A percentile compares a stretch with the other conserved stretches of the same genome.
phyloP scores from a whole-genome alignment of 2,329 filamentous ascomycete genomes.

The Sclerotinia glacialis region DNA sequence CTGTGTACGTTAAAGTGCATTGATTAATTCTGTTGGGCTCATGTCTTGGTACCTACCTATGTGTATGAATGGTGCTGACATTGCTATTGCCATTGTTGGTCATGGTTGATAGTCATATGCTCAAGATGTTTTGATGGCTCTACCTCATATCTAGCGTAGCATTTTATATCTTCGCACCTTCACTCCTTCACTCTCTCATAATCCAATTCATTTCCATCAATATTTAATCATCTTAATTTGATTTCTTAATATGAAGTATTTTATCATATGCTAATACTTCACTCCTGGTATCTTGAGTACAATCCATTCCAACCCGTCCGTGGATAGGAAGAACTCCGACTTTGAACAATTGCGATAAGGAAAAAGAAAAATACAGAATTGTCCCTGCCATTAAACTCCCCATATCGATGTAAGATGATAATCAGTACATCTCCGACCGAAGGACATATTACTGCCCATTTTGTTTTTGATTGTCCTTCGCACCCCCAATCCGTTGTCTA shows the following conservation, averaged over 20 bases:
- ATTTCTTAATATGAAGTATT: constrained; percentile 16
- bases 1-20: no score
- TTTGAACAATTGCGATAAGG: constrained; percentile 8
- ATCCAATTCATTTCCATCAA: neutral
- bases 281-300: constrained; percentile 20
- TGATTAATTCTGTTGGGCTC: no score
- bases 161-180: no score
- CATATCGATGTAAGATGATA: constrained; percentile 17
- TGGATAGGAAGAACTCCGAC: constrained; percentile 10
- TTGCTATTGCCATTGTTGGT: no score
- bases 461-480: constrained; percentile 12
- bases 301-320: constrained; percentile 7
- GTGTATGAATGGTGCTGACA: no score
- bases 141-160: neutral
- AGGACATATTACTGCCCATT: neutral
- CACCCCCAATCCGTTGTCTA: constrained; percentile 1
- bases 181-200: neutral
- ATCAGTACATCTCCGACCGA: constrained; percentile 11
- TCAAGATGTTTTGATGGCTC: no score
- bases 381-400: constrained; percentile 22
- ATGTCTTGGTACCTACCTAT: no score
- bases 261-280: constrained; percentile 18
- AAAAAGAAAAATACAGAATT: constrained; percentile 8
- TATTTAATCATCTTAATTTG: neutral
- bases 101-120: no score